Conservation (phyloP, 768 basidiomycete genomes). For the Hemileccinum rubropunctum region DNA sequence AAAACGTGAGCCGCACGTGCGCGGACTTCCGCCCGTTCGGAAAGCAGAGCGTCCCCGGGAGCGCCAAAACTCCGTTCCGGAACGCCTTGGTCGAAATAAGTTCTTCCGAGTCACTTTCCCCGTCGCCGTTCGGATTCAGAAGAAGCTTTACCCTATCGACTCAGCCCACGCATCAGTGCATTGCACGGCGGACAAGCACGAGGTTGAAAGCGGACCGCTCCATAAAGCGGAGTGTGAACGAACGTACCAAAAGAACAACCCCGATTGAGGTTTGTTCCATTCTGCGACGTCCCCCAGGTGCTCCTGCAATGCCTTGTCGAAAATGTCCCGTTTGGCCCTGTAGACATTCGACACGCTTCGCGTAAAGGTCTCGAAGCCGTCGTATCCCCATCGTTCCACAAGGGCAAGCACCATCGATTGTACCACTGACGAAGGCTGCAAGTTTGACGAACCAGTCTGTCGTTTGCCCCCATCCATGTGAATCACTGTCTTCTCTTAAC, state of each 20-base stretch:
- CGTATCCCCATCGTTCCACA: slow-evolving; percentile 64
- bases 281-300: slow-evolving; percentile 71
- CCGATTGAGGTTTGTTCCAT: slow-evolving; percentile 64
- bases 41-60: slow-evolving; percentile 74
- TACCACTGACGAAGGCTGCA: slow-evolving; percentile 56
- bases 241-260: slow-evolving; percentile 80
- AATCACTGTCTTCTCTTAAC: background rate
- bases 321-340: slow-evolving; percentile 62
- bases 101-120: slow-evolving; percentile 57
- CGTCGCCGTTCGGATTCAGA: slow-evolving; percentile 30
- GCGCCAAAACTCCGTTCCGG: slow-evolving; percentile 72
- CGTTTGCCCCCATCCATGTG: background rate
- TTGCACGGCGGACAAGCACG: background rate
- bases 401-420: slow-evolving; percentile 54
- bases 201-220: slow-evolving; percentile 4
- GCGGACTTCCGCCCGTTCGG: slow-evolving; percentile 61
- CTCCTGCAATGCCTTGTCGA: slow-evolving; percentile 65
- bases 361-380: slow-evolving; percentile 66
- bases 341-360: slow-evolving; percentile 62
- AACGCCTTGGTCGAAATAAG: slow-evolving; percentile 69
- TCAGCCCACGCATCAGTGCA: background rate
- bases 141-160: slow-evolving; percentile 57
- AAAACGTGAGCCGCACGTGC: slow-evolving; percentile 76
- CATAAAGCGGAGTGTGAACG: background rate
- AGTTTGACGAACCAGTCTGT: slow-evolving; percentile 60